Evolutionary conservation across 1,284 basidiomycete genomes (phyloP), one percentile per base, ranked within the genome.

Genomic region (Ceratobasidium theobromae): DNA sequence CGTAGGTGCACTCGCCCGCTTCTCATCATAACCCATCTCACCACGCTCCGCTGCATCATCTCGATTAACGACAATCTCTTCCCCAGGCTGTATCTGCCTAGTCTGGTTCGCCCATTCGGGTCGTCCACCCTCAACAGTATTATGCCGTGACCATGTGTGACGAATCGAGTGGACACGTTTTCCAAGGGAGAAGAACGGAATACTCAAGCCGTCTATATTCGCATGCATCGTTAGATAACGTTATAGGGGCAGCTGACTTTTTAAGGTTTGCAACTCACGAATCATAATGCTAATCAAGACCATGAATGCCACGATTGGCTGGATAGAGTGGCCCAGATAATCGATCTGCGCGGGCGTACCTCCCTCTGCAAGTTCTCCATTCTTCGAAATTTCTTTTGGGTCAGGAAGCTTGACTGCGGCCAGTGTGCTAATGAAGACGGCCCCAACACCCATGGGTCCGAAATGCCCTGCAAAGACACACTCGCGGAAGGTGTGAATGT

Each of bases 241-340:
- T 65, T 30, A 46, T 25, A 12, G 21, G 1, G 48, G 27, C 35
- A 35, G 30, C 51, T 27, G 12, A 32, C 18, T 14, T 21, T 32
- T 30, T 12, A 21, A 30, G 30, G 33, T 12, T 8, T 3, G 72
- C 18, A 32, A 71, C 77, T 72, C 66, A 79, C 77, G 93, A 28
- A 90, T 85, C 16, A 87, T 81, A 68, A 96, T 89, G 0, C 92
- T 95, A 70, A 86, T 87, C 0, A 98, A 81, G 1, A 98, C 95
- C 82, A 97, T 87, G 77, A 96, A 96, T 0, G 89, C 86, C 9
- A 93, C 89, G 68, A 98, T 89, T 0, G 95, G 95, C 73, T 94
- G 89, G 64, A 97, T 93, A 2, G 86, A 81, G 16, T 86, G 80
- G 1, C 85, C 82, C 14, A 97, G 80, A 12, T 89, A 75, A 68